These are phyloP conservation scores for Cardamine chenopodiifolia DNA, from an alignment of 345 rosid genomes.

Conservation along the genomic window DNA sequence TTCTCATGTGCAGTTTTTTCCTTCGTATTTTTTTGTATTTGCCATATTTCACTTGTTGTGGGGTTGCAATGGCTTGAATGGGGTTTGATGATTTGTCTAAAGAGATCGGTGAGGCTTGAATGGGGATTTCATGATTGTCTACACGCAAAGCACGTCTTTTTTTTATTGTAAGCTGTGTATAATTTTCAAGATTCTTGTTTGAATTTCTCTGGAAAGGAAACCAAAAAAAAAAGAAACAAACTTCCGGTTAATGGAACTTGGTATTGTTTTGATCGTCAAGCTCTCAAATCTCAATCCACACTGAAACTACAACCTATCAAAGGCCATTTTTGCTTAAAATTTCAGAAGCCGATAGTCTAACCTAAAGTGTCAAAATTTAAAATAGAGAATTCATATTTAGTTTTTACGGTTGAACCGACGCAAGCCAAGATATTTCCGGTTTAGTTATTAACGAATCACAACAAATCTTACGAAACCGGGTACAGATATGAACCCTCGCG, in stretches of 20 bases:
- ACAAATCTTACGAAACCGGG: neutral
- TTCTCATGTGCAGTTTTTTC: slow-evolving; percentile 38
- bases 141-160: slow-evolving; percentile 5
- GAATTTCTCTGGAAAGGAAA: slow-evolving; percentile 6
- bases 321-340: neutral
- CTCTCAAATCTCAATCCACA: slow-evolving; percentile 1
- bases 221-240: no score
- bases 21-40: neutral
- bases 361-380: no score
- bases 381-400: neutral
- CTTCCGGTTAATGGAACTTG: neutral
- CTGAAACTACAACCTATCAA: neutral
- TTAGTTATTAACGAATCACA: neutral
- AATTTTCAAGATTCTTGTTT: slow-evolving; percentile 29
- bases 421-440: slow-evolving; percentile 14
- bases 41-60: slow-evolving; percentile 32
- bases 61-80: slow-evolving; percentile 14
- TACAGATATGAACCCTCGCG: neutral
- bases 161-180: slow-evolving; percentile 33
- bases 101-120: slow-evolving; percentile 12
- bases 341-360: neutral
- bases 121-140: slow-evolving; percentile 24
- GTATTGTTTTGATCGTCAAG: neutral
- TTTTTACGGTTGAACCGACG: neutral
- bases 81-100: slow-evolving; percentile 24